Percentiles rank a stretch among this genome's conserved stretches.
Evolutionary conservation across 192 early-diverging fungal species (phyloP).

Genomic region (Umbelopsis sp.): DNA sequence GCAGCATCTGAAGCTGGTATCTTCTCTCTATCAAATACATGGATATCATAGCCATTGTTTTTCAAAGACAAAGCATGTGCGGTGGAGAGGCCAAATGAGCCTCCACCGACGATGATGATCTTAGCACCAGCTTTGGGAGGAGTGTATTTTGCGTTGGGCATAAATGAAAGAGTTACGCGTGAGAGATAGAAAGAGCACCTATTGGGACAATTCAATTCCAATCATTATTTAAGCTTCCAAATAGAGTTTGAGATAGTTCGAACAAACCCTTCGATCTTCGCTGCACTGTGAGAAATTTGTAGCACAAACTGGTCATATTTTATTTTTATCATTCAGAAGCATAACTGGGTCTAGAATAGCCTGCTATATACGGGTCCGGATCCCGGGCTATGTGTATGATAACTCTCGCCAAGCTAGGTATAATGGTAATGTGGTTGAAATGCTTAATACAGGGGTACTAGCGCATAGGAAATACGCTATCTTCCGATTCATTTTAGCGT

Average conservation of each 20-base stretch:
- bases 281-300: not conserved
- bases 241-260: not conserved
- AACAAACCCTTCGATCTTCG: not conserved
- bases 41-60: slow-evolving; percentile 26
- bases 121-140: slow-evolving; percentile 26
- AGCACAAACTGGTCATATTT: not conserved
- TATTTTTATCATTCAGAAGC: not conserved
- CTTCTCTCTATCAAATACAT: slow-evolving; percentile 34
- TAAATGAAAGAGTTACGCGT: not conserved
- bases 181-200: not conserved
- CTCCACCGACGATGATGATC: slow-evolving; percentile 44
- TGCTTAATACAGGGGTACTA: slow-evolving; percentile 20
- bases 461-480: not conserved
- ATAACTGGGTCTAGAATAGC: not conserved
- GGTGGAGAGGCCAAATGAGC: slow-evolving; percentile 42
- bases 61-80: slow-evolving; percentile 33
- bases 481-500: not conserved
- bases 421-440: slow-evolving; percentile 31
- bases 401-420: slow-evolving; percentile 32
- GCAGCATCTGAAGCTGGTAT: slow-evolving; percentile 42
- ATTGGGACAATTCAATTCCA: too few species aligned
- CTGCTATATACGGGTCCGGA: too few species aligned
- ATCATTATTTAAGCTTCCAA: too few species aligned
- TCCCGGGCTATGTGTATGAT: not conserved
- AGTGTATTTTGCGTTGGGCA: not conserved